phyloP scores from a whole-genome alignment of 2,329 filamentous ascomycete genomes.

The Ascosphaera apis region DNA sequence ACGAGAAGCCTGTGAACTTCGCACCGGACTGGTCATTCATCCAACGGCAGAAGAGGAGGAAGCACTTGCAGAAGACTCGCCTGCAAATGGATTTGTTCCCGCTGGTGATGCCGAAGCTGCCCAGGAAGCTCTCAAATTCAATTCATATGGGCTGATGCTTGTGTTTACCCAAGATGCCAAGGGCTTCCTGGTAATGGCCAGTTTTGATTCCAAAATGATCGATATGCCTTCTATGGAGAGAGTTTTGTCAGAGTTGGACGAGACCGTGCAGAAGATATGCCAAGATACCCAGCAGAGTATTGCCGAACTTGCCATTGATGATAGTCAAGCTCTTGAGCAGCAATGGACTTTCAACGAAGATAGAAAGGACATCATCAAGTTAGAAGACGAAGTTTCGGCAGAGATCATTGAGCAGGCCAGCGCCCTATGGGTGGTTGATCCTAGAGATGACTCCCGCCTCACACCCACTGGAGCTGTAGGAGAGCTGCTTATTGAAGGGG shows the following conservation, averaged over 20 bases:
- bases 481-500: constrained; percentile 12
- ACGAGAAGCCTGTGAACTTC: constrained; percentile 18
- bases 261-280: constrained; percentile 25
- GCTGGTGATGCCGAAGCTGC: constrained; percentile 34
- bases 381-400: not conserved
- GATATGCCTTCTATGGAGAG: constrained; percentile 25
- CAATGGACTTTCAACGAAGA: not conserved
- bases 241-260: constrained; percentile 27
- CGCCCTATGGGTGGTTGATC: constrained; percentile 11
- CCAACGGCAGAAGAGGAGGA: constrained; percentile 5
- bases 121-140: constrained; percentile 32
- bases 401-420: not conserved
- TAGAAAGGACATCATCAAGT: not conserved
- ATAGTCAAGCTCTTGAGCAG: not conserved
- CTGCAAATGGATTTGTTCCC: constrained; percentile 30
- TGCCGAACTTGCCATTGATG: not conserved
- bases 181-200: constrained; percentile 38
- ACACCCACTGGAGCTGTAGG: constrained; percentile 11
- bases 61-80: constrained; percentile 6
- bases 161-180: constrained; percentile 34
- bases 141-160: constrained; percentile 36
- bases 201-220: constrained; percentile 36
- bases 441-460: constrained; percentile 8
- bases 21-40: constrained; percentile 8
- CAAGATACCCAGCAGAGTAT: not conserved